A percentile compares a stretch with the other conserved stretches of the same genome.
Conservation (phyloP, 257 asterid species). For the Galeopsis tetrahit region DNA sequence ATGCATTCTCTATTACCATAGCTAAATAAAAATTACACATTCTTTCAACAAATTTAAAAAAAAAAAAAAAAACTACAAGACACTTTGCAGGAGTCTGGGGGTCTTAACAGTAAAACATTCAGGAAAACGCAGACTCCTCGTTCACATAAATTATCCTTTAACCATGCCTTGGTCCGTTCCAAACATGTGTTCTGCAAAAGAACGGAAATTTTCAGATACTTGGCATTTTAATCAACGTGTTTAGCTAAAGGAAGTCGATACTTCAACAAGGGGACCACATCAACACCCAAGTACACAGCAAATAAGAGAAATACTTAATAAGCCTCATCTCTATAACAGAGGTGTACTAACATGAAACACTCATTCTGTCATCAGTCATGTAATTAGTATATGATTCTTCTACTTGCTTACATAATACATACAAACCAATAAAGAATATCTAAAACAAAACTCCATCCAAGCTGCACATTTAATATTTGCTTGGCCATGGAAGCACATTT, state of each 20-base stretch:
- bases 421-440: too few relatives aligned
- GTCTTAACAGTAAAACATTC: background rate
- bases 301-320: background rate
- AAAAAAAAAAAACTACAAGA: constrained; percentile 30
- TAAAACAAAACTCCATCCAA: background rate
- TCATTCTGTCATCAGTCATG: too few relatives aligned
- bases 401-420: background rate
- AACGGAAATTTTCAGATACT: background rate
- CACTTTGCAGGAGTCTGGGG: constrained; percentile 9
- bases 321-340: too few relatives aligned
- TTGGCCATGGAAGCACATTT: background rate
- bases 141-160: constrained; percentile 2
- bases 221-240: background rate
- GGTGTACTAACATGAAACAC: background rate
- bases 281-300: background rate
- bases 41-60: constrained; percentile 7
- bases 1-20: constrained; percentile 43
- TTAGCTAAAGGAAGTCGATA: background rate
- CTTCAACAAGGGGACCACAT: background rate
- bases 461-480: background rate
- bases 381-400: background rate
- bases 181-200: constrained; percentile 22
- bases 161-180: background rate
- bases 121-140: background rate
- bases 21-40: constrained; percentile 34